Conservation (phyloP, 2,329 filamentous ascomycete genomes). For the Penicillium brasilianum region DNA sequence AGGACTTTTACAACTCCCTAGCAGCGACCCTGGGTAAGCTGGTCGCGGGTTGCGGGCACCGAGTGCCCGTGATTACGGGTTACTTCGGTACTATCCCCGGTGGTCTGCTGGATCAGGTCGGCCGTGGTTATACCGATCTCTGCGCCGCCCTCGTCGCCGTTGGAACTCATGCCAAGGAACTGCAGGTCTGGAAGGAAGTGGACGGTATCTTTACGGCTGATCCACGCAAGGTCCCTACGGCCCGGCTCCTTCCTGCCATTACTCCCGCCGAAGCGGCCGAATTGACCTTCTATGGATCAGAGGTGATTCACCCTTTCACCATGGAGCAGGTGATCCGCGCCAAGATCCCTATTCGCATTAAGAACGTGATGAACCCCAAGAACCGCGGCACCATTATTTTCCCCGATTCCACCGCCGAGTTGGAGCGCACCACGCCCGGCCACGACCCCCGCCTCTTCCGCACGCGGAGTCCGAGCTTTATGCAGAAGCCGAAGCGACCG, state of each 20-base stretch:
- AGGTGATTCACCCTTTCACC: constrained; percentile 97
- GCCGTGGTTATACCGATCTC: constrained; percentile 94
- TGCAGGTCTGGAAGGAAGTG: constrained; percentile 99
- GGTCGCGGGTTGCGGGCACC: constrained; percentile 67
- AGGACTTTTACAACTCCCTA: constrained; percentile 71
- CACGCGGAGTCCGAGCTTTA: constrained; percentile 53
- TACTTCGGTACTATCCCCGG: constrained; percentile 95
- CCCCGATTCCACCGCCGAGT: constrained; percentile 68
- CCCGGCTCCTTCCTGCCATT: constrained; percentile 83
- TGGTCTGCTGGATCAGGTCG: constrained; percentile 87
- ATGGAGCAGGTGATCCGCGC: constrained; percentile 87
- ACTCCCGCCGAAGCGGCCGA: constrained; percentile 95
- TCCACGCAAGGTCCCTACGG: constrained; percentile 87
- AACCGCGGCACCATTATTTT: constrained; percentile 69
- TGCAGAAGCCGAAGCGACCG: constrained; percentile 70
- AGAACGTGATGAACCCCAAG: constrained; percentile 71
- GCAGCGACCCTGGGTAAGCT: constrained; percentile 66
- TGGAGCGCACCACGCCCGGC: constrained; percentile 57
- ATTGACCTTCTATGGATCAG: constrained; percentile 90
- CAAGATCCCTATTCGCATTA: constrained; percentile 70
- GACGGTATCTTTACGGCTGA: constrained; percentile 92
- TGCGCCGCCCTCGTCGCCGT: constrained; percentile 92
- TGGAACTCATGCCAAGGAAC: constrained; percentile 80
- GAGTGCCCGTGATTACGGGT: constrained; percentile 81
- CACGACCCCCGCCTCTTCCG: constrained; percentile 62